phyloP scores from a whole-genome alignment of 495 filamentous ascomycete species.

The Daldinia grandis region DNA sequence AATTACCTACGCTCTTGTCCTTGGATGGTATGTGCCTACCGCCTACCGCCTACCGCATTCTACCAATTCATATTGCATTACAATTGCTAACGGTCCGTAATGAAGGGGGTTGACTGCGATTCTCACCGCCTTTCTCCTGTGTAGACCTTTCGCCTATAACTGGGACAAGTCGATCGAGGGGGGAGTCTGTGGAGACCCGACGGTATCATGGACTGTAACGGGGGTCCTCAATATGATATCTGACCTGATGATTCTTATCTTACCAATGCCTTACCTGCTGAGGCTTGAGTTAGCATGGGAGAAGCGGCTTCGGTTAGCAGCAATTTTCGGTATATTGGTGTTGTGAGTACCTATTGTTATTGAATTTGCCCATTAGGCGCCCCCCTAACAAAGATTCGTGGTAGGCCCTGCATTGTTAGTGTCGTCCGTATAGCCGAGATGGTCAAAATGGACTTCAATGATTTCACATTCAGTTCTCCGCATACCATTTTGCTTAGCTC shows the following conservation, averaged over 20 bases:
- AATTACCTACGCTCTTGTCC: conserved; percentile 36
- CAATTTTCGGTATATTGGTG: conserved; percentile 42
- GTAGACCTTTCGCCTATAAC: conserved; percentile 38
- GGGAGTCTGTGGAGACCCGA: conserved; percentile 40
- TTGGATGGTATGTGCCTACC: conserved; percentile 29
- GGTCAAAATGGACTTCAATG: conserved; percentile 38
- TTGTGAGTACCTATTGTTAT: conserved; percentile 32
- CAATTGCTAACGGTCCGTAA: background rate
- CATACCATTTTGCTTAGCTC: conserved; percentile 38
- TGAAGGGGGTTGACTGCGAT: conserved; percentile 40
- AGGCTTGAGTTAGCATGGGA: conserved; percentile 36
- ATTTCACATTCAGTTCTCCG: conserved; percentile 42
- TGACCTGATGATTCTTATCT: conserved; percentile 41
- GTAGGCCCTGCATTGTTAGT: conserved; percentile 42
- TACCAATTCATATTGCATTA: background rate
- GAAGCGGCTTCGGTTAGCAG: conserved; percentile 37
- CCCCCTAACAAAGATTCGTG: background rate
- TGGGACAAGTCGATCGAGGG: conserved; percentile 45
- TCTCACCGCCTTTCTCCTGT: conserved; percentile 40
- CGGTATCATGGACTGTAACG: conserved; percentile 39
- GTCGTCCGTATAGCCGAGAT: conserved; percentile 38
- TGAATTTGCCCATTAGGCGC: background rate
- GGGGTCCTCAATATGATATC: conserved; percentile 43
- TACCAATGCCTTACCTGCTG: conserved; percentile 44
- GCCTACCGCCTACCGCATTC: background rate